Base-by-base conservation (phyloP, 176 grass and related monocot species). In the Ensete glaucum region DNA sequence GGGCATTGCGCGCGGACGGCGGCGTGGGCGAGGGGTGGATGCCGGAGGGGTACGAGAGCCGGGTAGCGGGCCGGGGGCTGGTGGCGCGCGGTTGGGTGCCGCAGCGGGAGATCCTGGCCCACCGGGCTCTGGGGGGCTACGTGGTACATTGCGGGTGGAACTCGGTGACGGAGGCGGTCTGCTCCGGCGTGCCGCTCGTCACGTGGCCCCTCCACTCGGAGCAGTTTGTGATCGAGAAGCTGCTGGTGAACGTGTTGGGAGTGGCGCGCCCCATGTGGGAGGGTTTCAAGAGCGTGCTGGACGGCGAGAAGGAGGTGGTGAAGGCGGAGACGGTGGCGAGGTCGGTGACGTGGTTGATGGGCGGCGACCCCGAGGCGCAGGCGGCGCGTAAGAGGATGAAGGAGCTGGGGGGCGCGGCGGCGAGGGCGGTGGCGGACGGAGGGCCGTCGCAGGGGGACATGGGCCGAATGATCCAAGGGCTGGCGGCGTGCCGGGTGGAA, bases 131-230 rank as follows among this genome's bases (percentile, higher is more conserved):
- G 62, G 62, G 21, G 20, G 62, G 62, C 8, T 34, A 7, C 15
- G 27, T 69, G 27, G 67, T 34, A 4, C 43, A 51, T 20, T 49
- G 68, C 48, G 68, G 17, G 15, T 49, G 64, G 22, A 27, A 27
- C 22, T 24, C 20, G 64, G 64, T 26, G 2, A 13, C 54, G 51
- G 71, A 52, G n/a, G 71, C 71, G n/a, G 21, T 73, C 19, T 21
- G 51, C 71, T 19, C 50, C 20, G 71, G 71, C 19, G 19, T 73
- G 71, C 50, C 71, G 15, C 9, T 53, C 16, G 20, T 50, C n/a
- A 73, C 71, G n/a, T 73, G 71, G 71, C 71, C 71, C 19, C 49
- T 73, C 7, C 71, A 73, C 71, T 73, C 71, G 50, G 51, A 73
- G 17, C 71, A 73, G 17, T 73, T 73, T 50, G n/a, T 73, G 51